phyloP scores from a whole-genome alignment of 805 yeast species.

The Cyberlindnera nakhonratchasimensis region DNA sequence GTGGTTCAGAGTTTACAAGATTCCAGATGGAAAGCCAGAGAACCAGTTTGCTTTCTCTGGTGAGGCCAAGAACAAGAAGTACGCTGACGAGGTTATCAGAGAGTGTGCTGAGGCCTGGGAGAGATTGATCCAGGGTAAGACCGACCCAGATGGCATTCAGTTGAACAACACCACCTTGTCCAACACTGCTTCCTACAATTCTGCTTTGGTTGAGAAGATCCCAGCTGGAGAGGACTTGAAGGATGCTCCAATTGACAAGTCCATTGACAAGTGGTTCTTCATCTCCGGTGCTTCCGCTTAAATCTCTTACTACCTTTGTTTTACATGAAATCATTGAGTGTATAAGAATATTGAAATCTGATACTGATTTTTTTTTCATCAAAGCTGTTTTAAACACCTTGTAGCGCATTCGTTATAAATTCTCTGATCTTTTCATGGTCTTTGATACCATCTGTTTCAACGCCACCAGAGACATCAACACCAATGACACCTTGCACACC shows the following conservation, averaged over 20 bases:
- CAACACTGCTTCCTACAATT: constrained; percentile 50
- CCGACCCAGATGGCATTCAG: constrained; percentile 61
- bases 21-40: constrained; percentile 76
- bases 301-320: no score
- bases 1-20: constrained; percentile 84
- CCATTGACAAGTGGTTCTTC: constrained; percentile 98
- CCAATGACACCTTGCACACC: constrained; percentile 64
- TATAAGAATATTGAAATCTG: not conserved
- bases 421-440: constrained; percentile 57
- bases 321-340: not conserved
- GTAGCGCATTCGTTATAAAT: constrained; percentile 53
- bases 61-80: constrained; percentile 52
- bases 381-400: constrained; percentile 23
- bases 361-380: not conserved
- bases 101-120: constrained; percentile 74
- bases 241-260: constrained; percentile 94
- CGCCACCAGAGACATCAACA: constrained; percentile 95
- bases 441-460: constrained; percentile 74
- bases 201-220: constrained; percentile 44
- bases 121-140: constrained; percentile 47
- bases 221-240: constrained; percentile 72
- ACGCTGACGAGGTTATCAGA: constrained; percentile 56
- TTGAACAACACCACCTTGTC: constrained; percentile 74
- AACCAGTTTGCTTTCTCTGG: constrained; percentile 77
- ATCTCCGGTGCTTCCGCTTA: constrained; percentile 74